Conservation (phyloP, 371 early-diverging fungal genomes). For the Lichtheimia ramosa region DNA sequence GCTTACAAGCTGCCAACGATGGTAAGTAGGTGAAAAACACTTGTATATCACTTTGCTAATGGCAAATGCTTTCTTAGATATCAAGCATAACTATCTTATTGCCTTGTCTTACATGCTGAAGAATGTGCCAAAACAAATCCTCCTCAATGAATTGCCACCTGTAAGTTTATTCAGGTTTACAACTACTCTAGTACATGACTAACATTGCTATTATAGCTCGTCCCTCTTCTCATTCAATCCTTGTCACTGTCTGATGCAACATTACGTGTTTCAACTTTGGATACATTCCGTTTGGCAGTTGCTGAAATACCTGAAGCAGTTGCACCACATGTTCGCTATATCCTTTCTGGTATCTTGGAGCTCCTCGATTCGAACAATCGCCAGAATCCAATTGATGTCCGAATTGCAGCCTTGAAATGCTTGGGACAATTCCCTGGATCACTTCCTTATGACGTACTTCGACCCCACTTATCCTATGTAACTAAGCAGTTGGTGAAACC, state of each 20-base stretch:
- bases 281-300: conserved; percentile 68
- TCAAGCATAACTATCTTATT: conserved; percentile 68
- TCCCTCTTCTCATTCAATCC: conserved; percentile 77
- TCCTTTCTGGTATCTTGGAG: conserved; percentile 50
- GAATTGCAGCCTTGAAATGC: conserved; percentile 74
- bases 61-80: conserved; percentile 20
- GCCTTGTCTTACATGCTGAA: conserved; percentile 81
- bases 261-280: conserved; percentile 75
- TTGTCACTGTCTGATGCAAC: conserved; percentile 59
- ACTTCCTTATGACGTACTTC: conserved; percentile 59
- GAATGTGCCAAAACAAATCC: conserved; percentile 80
- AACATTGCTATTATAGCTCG: conserved; percentile 41
- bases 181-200: not conserved
- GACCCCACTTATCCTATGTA: conserved; percentile 63
- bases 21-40: conserved; percentile 18
- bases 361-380: conserved; percentile 29
- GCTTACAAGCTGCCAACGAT: conserved; percentile 52
- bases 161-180: conserved; percentile 42
- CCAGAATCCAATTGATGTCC: conserved; percentile 49
- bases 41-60: not conserved
- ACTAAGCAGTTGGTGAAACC: conserved; percentile 59
- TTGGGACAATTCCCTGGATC: conserved; percentile 67
- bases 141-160: conserved; percentile 73
- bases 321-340: conserved; percentile 51
- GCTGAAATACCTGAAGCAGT: conserved; percentile 63